These are phyloP conservation scores for Xylaria sp. DNA, from an alignment of 2,329 filamentous ascomycete species.

Conservation along the genomic window DNA sequence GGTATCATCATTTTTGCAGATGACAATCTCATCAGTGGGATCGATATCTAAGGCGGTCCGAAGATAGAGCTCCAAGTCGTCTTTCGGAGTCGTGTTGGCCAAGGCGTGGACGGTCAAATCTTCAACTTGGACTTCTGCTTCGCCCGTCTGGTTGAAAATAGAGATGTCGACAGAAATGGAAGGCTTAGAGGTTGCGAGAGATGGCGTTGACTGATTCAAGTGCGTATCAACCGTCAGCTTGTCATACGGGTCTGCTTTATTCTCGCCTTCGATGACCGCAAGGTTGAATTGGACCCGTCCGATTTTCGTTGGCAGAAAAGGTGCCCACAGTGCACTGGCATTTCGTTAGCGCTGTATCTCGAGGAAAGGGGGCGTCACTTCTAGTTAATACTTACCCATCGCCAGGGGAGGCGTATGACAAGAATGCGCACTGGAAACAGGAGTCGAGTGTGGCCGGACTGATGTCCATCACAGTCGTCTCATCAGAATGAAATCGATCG, in stretches of 20 bases:
- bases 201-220: slow-evolving; percentile 13
- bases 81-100: slow-evolving; percentile 25
- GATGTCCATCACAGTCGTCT: slow-evolving; percentile 34
- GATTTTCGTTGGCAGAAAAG: slow-evolving; percentile 37
- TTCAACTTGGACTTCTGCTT: slow-evolving; percentile 29
- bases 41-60: slow-evolving; percentile 36
- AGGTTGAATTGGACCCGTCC: slow-evolving; percentile 36
- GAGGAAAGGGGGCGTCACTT: too few species aligned
- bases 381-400: slow-evolving; percentile 26
- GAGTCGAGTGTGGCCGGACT: slow-evolving; percentile 40
- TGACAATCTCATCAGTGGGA: slow-evolving; percentile 37
- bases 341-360: too few species aligned
- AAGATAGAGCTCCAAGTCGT: slow-evolving; percentile 32
- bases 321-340: slow-evolving; percentile 35
- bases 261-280: slow-evolving; percentile 22
- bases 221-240: slow-evolving; percentile 34
- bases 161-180: slow-evolving; percentile 29
- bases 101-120: slow-evolving; percentile 28
- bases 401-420: slow-evolving; percentile 37
- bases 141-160: slow-evolving; percentile 27
- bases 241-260: slow-evolving; percentile 9
- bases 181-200: slow-evolving; percentile 25
- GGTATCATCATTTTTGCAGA: background rate
- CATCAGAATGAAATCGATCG: slow-evolving; percentile 31
- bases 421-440: slow-evolving; percentile 40